Conservation (phyloP, 805 yeast genomes). For the Teunomyces lycoperdinae region DNA sequence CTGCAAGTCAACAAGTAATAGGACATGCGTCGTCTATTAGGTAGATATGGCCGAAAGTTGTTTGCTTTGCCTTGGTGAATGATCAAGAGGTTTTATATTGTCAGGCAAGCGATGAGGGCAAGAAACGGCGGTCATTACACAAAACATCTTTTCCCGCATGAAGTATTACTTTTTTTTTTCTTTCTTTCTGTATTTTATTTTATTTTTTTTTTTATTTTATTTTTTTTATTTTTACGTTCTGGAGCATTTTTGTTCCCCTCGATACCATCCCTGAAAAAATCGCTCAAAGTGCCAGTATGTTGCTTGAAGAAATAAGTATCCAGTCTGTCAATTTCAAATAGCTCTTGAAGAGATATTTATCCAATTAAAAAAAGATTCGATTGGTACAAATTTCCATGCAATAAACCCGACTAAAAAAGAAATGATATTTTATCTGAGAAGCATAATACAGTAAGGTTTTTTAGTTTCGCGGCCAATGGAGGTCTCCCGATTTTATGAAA, state of each 20-base stretch:
- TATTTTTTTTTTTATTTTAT: no score
- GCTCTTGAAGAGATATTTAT: no score
- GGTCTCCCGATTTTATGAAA: background rate
- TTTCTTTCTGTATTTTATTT: background rate
- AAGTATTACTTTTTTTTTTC: background rate
- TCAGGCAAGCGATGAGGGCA: background rate
- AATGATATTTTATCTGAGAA: background rate
- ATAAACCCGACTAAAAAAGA: no score
- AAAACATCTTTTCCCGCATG: background rate
- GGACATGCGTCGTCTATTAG: background rate
- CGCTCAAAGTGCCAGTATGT: no score
- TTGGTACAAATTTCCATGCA: no score
- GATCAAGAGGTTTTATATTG: background rate
- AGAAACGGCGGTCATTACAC: constrained; percentile 4
- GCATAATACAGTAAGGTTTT: background rate
- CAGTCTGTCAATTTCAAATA: no score
- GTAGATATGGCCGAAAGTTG: background rate
- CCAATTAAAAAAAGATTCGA: no score
- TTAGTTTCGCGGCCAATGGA: background rate
- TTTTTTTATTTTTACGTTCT: no score
- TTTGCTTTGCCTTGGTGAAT: background rate
- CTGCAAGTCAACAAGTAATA: constrained; percentile 2
- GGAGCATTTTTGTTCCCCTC: no score
- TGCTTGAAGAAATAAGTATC: no score
- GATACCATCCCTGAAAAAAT: no score